Base-by-base conservation (phyloP, 2,329 filamentous ascomycete species). In the Hypomyces perniciosus region DNA sequence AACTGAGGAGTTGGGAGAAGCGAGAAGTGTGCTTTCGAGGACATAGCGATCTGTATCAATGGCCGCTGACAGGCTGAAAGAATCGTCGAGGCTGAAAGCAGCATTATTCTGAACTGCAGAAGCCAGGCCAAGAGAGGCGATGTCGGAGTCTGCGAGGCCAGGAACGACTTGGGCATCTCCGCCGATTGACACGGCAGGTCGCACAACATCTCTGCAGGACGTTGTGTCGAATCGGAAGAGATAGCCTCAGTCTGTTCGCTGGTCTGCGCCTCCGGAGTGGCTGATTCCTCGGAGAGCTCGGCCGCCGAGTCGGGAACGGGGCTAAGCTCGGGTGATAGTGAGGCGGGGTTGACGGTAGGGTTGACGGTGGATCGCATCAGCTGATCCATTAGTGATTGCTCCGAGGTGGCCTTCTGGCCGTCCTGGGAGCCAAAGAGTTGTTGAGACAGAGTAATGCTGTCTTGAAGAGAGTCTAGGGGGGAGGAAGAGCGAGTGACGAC, bases 141-240 rank as follows among this genome's bases (percentile, higher is more conserved):
- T 56, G 56, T 63, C 57, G 51, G 65, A 62, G 68, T 72, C 66
- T 63, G 73, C 58, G 69, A 73, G 61, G 64, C 65, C 66, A 59
- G 64, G 66, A 70, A 74, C 62, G 69, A 68, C 68, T 67, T 69
- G 64, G 73, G 70, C 70, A 73, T 75, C 72, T 79, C 80, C 78
- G 75, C 81, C 86, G 83, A 91, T 92, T 85, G 93, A 97, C 93
- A 99, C 93, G 87, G 93, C 93, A 95, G 93, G 93, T 96, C 93
- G 71, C 86, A 97, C 93, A 97, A 96, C 92, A 96, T 86, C 91
- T 81, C 93, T 80, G 93, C 93, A 97, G 93, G 91, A 96, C 95
- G 91, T 96, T 96, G 93, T 96, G 91, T 93, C 93, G 83, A 76
- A 81, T 95, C 89, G 83, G 88, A 80, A 74, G 85, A 80, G 75